Percentiles rank a stretch among this genome's conserved stretches.
Conservation (phyloP, 495 filamentous ascomycete species). For the Jackrogersella minutella region DNA sequence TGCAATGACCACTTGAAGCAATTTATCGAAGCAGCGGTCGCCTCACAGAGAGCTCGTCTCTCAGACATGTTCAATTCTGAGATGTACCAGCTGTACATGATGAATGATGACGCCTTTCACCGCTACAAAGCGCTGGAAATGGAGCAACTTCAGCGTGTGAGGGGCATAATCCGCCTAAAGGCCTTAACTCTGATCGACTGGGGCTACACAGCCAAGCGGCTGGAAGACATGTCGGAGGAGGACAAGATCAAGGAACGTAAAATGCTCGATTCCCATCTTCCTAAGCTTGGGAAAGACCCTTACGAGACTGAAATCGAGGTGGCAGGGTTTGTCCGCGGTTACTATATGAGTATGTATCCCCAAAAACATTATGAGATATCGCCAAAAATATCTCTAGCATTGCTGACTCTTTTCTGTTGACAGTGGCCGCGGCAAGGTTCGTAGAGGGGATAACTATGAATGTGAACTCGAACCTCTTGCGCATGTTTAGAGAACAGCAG, state of each 20-base stretch:
- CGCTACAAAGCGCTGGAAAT: slow-evolving; percentile 49
- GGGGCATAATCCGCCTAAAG: slow-evolving; percentile 51
- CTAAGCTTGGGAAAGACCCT: slow-evolving; percentile 52
- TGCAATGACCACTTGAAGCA: slow-evolving; percentile 43
- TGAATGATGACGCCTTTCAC: slow-evolving; percentile 50
- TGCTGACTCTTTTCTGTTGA: slow-evolving; percentile 12
- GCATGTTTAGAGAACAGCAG: slow-evolving; percentile 38
- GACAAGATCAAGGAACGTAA: slow-evolving; percentile 39
- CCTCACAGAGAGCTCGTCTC: slow-evolving; percentile 42
- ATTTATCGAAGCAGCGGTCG: slow-evolving; percentile 46
- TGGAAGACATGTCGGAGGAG: slow-evolving; percentile 51
- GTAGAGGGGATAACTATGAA: slow-evolving; percentile 57
- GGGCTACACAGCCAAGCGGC: slow-evolving; percentile 27
- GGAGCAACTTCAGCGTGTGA: slow-evolving; percentile 41
- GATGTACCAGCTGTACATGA: slow-evolving; percentile 51
- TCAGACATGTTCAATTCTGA: slow-evolving; percentile 49
- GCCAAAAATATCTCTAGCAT: background rate
- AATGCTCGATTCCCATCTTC: slow-evolving; percentile 40
- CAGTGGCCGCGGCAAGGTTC: slow-evolving; percentile 56
- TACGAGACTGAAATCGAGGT: slow-evolving; percentile 58
- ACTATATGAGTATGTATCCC: slow-evolving; percentile 54
- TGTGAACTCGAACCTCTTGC: slow-evolving; percentile 57
- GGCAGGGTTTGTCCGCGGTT: slow-evolving; percentile 59
- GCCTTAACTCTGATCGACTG: slow-evolving; percentile 43
- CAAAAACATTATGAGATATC: background rate